Evolutionary conservation across 768 basidiomycete species (phyloP).

Genomic region (Rhizopogon sp.): DNA sequence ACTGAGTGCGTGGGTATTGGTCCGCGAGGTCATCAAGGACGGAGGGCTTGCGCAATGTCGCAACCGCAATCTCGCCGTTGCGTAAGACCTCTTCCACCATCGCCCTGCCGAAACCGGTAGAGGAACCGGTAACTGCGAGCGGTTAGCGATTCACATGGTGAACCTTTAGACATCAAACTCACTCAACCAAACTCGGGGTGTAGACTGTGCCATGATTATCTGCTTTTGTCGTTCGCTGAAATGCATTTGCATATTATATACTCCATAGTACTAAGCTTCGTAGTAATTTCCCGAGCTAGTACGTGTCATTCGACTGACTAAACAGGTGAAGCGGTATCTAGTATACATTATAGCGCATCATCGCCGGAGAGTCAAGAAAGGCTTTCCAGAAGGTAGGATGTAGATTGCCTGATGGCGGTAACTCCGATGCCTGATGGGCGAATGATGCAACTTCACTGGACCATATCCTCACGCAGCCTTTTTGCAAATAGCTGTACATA

Average conservation of each 20-base stretch:
- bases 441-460: too few relatives aligned
- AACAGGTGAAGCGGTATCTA: too few relatives aligned
- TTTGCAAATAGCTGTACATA: too few relatives aligned
- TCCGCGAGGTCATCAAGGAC: slow-evolving; percentile 12
- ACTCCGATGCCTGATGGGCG: too few relatives aligned
- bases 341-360: too few relatives aligned
- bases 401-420: too few relatives aligned
- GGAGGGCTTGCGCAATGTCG: slow-evolving; percentile 20
- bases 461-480: too few relatives aligned
- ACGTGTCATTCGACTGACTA: too few relatives aligned
- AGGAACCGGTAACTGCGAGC: slow-evolving; percentile 37
- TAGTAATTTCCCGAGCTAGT: too few relatives aligned
- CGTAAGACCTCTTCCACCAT: slow-evolving; percentile 22
- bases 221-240: neutral
- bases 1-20: slow-evolving; percentile 12
- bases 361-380: too few relatives aligned
- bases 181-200: neutral
- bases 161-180: neutral
- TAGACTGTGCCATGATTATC: slow-evolving; percentile 10
- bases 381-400: too few relatives aligned
- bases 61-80: slow-evolving; percentile 23
- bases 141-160: neutral
- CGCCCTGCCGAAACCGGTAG: slow-evolving; percentile 33
- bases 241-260: neutral
- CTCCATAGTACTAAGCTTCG: too few relatives aligned